phyloP scores from a whole-genome alignment of 2,329 filamentous ascomycete species.

The Aquanectria penicillioides region DNA sequence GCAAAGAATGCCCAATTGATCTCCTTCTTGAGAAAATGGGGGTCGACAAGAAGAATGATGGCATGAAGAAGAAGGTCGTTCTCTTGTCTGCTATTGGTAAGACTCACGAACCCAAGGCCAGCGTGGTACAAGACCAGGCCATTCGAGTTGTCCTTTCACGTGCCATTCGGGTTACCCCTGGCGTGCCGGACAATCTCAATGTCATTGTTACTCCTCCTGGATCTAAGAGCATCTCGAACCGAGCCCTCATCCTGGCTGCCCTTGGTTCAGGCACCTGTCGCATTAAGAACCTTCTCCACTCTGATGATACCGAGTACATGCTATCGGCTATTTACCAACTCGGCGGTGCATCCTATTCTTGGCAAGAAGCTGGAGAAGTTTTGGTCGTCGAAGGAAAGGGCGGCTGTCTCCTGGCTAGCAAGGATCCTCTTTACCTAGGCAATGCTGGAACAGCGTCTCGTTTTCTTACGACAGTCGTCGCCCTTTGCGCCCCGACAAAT shows the following conservation, averaged over 20 bases:
- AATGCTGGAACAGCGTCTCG: conserved; percentile 97
- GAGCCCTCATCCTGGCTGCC: conserved; percentile 92
- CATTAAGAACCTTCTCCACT: conserved; percentile 92
- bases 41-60: conserved; percentile 98
- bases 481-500: conserved; percentile 76
- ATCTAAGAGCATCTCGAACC: conserved; percentile 97
- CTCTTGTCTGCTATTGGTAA: conserved; percentile 89
- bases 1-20: conserved; percentile 88
- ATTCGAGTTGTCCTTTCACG: conserved; percentile 87
- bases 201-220: conserved; percentile 89
- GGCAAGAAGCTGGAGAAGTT: conserved; percentile 94
- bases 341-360: conserved; percentile 87
- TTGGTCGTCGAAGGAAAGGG: conserved; percentile 90
- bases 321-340: conserved; percentile 87
- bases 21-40: conserved; percentile 92
- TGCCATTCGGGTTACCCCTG: conserved; percentile 77
- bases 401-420: conserved; percentile 81
- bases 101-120: conserved; percentile 88
- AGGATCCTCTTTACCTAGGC: conserved; percentile 86
- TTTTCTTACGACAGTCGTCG: conserved; percentile 91
- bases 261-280: conserved; percentile 86
- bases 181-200: conserved; percentile 71
- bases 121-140: conserved; percentile 84
- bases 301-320: conserved; percentile 98
- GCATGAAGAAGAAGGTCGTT: conserved; percentile 94